Conservation (phyloP, 441 rosid genomes). For the Dalechampia spathulata region DNA sequence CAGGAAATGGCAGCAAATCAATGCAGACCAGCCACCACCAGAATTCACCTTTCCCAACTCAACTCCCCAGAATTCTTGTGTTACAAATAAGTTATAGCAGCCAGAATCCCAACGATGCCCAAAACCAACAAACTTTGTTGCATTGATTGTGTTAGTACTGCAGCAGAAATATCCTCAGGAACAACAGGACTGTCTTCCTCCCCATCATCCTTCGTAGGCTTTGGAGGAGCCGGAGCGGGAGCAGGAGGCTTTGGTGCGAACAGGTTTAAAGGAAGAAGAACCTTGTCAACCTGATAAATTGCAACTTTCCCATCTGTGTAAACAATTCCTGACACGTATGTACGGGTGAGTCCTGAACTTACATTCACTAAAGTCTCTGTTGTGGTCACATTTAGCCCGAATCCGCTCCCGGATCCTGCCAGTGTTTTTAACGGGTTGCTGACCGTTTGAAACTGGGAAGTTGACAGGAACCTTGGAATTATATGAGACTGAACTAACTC, state of each 20-base stretch:
- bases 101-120: neutral
- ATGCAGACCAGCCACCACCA: conserved; percentile 5
- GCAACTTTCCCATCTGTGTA: conserved; percentile 8
- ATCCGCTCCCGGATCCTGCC: conserved; percentile 4
- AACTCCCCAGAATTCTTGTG: neutral
- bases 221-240: neutral
- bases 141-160: neutral
- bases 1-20: no score
- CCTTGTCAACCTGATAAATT: no score
- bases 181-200: neutral
- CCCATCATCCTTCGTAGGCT: neutral
- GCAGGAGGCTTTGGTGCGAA: conserved; percentile 7
- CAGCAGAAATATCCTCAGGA: conserved; percentile 7
- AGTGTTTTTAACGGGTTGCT: conserved; percentile 7
- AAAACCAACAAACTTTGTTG: neutral
- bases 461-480: neutral
- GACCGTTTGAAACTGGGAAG: no score
- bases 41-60: neutral
- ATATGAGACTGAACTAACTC: conserved; percentile 6
- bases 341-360: conserved; percentile 3
- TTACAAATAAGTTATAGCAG: neutral
- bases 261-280: neutral
- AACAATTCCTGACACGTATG: conserved; percentile 2
- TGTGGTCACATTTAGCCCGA: conserved; percentile 1
- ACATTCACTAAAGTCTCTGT: conserved; percentile 8